Evolutionary conservation across 139 green algal genomes (phyloP), one percentile per base, ranked within the genome.

Genomic region (Closterium sp.): DNA sequence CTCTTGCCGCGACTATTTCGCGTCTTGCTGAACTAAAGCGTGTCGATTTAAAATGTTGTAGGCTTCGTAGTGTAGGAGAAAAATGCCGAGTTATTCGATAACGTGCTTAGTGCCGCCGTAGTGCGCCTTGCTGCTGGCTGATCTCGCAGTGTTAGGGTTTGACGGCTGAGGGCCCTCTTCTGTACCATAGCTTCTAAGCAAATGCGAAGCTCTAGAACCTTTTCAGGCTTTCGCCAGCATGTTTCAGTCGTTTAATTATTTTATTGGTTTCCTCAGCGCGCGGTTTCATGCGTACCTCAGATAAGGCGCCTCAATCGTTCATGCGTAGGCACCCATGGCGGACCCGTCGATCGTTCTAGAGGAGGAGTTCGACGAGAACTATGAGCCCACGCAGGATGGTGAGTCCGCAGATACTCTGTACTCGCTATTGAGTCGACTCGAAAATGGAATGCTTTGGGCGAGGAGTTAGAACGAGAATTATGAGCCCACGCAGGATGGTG

Each of bases 351-450:
- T 96, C 28, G 86, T 97, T 28, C 90, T 97, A 30, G 96, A 97
- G 83, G 96, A 97, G 92, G 93, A 97, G 90, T 93, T 97, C 34
- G 96, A 97, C 84, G 95, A 96, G 30, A 96, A 96, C 89, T 97
- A 97, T 90, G 96, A 97, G 89, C 96, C 96, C 6, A 97, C 93
- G 0, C 89, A 96, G 34, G 88, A 95, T 94, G 96, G 96, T 96
- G 43, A 21, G 64, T 19, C 25, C 55, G 9, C 55, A 2, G 16
- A 76, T 66, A 25, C 33, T 1, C 7, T 64, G 31, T 87, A 84
- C 28, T 33, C 28, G 25, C 30, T 88, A 28, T n/a, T 88, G 23
- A 43, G 33, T 16, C 34, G 87, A 12, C 16, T 36, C 19, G n/a
- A 88, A 88, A 33, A 5, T 19, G 30, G 23, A 33, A 12, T 69